phyloP scores from a whole-genome alignment of 441 rosid species.

The Adansonia rubrostipa region DNA sequence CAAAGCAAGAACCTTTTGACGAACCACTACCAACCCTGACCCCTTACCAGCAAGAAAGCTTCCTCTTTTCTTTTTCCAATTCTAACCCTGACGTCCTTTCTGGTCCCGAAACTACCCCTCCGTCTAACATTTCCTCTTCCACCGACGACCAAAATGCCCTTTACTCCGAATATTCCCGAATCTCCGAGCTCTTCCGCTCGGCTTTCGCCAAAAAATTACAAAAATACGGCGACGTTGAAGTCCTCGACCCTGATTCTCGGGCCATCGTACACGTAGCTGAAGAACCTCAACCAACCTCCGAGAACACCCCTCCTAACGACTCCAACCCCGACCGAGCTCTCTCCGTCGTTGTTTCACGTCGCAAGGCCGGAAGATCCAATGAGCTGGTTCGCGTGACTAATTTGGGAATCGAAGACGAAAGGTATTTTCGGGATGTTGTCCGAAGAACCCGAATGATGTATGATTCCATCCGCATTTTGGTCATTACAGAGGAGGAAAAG shows the following conservation, averaged over 20 bases:
- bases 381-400: conserved; percentile 86
- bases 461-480: conserved; percentile 61
- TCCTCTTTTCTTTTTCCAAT: conserved; percentile 25
- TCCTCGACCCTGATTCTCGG: conserved; percentile 52
- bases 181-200: conserved; percentile 67
- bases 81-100: conserved; percentile 30
- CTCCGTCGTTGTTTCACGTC: conserved; percentile 33
- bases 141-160: conserved; percentile 45
- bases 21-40: conserved; percentile 26
- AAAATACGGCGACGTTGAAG: conserved; percentile 45
- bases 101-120: conserved; percentile 39
- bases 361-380: conserved; percentile 49
- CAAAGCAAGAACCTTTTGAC: conserved; percentile 64
- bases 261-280: conserved; percentile 64
- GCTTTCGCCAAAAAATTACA: conserved; percentile 60
- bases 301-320: not conserved
- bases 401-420: conserved; percentile 59
- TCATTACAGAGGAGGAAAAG: conserved; percentile 51
- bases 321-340: conserved; percentile 17
- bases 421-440: conserved; percentile 64
- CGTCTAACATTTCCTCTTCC: conserved; percentile 26
- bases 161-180: conserved; percentile 58
- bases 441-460: conserved; percentile 74
- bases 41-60: conserved; percentile 19
- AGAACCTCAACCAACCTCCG: conserved; percentile 18